Evolutionary conservation across 257 asterid species (phyloP), one percentile per base, ranked within the genome.

Genomic region (Forsythia suspensa): DNA sequence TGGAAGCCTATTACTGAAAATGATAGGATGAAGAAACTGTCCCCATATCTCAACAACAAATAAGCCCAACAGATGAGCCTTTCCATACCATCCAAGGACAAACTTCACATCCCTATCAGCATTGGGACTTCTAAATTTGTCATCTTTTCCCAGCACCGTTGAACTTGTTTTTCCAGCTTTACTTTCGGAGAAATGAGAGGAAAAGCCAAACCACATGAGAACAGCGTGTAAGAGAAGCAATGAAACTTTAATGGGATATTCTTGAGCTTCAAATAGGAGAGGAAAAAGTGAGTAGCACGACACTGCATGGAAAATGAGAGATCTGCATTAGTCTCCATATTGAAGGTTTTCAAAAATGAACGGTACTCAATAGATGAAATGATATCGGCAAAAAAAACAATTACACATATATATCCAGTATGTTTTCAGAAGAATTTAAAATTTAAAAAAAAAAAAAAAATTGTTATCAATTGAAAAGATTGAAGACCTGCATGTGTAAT

Each of bases 241-340:
- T 15, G 86, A 36, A 21, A 93, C 90, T 84, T 95, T 95, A 36
- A 95, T 89, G 5, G 98, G 97, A 81, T 91, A 95, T 46, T 95
- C 98, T 88, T 95, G 99, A 51, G 96, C 91, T 89, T 93, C 94
- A 34, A 82, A 95, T 37, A 95, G 91, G 70, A 95, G 97, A 68
- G 97, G 99, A 84, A 95, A 95, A 76, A 95, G 88, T 15, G 98
- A 93, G 86, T 93, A 93, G 84, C 88, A 88, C 42, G 97, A 90
- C 48, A 93, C 99, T 95, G 97, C 97, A 85, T 40, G 71, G 18
- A 37, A 80, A 71, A 43, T 7, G 72, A 24, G 80, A 68, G 67
- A 85, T 73, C 15, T 0, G 51, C 46, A 82, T 91, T 75, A 88
- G 85, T 76, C 78, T 21, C 55, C n/a, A 5, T 40, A 16, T 3